Percentiles rank a stretch among this genome's conserved stretches.
Evolutionary conservation across 2,329 filamentous ascomycete species (phyloP).

Genomic region (Blastomyces percursus): DNA sequence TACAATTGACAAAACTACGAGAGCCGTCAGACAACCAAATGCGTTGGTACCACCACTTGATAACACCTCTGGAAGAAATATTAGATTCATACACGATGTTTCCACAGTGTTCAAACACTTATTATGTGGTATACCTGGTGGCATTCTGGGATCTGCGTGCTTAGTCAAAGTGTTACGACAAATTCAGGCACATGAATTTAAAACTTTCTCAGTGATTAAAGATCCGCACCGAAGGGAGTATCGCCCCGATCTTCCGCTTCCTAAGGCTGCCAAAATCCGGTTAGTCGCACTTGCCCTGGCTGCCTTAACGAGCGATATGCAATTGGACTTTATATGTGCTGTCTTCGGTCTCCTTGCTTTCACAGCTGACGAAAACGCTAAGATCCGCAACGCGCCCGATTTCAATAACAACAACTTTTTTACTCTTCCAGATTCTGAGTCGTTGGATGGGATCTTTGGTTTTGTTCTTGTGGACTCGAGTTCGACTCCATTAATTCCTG

Average conservation of each 20-base stretch:
- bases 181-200: conserved; percentile 21
- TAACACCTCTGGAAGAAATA: conserved; percentile 8
- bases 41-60: conserved; percentile 12
- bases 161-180: conserved; percentile 24
- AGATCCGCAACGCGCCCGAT: conserved; percentile 10
- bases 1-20: conserved; percentile 26
- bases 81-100: conserved; percentile 23
- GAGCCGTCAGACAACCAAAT: conserved; percentile 24
- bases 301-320: conserved; percentile 28
- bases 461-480: conserved; percentile 19
- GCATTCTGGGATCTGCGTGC: conserved; percentile 28
- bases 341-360: conserved; percentile 30
- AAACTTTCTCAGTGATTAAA: conserved; percentile 10
- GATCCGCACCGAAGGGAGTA: conserved; percentile 17
- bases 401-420: conserved; percentile 16
- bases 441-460: conserved; percentile 25
- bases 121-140: conserved; percentile 28
- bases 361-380: conserved; percentile 22
- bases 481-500: conserved; percentile 8
- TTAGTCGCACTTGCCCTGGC: conserved; percentile 30
- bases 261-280: conserved; percentile 19
- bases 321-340: conserved; percentile 31
- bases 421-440: conserved; percentile 19
- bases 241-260: conserved; percentile 15
- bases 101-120: conserved; percentile 28